Evolutionary conservation across 768 basidiomycete species (phyloP).

Genomic region (Serendipita vermifera): DNA sequence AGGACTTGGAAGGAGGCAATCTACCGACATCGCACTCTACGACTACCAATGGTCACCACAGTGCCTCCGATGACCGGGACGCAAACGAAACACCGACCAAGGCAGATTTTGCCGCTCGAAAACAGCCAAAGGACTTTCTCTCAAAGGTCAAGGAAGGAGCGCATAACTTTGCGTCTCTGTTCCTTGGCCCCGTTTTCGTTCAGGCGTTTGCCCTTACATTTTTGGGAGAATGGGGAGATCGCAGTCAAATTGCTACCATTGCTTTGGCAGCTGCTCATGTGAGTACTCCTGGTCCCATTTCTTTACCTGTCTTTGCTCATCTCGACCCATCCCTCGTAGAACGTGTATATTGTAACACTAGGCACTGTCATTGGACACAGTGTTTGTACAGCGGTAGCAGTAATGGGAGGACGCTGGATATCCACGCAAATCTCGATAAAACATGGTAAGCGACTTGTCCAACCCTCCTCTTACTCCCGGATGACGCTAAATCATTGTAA

Average conservation of each 20-base stretch:
- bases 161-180: constrained; percentile 67
- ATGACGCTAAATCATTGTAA: neutral
- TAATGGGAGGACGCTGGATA: constrained; percentile 84
- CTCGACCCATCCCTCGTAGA: constrained; percentile 35
- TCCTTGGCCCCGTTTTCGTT: constrained; percentile 87
- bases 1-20: too few relatives aligned
- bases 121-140: constrained; percentile 12
- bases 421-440: constrained; percentile 94
- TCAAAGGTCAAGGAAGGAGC: constrained; percentile 42
- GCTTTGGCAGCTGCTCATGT: constrained; percentile 93
- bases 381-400: constrained; percentile 76
- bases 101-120: constrained; percentile 16
- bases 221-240: constrained; percentile 98
- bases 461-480: neutral
- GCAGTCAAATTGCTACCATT: constrained; percentile 95
- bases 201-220: constrained; percentile 93
- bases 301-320: constrained; percentile 7
- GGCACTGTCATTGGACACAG: constrained; percentile 86
- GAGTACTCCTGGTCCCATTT: constrained; percentile 19
- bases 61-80: too few relatives aligned
- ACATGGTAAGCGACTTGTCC: constrained; percentile 58
- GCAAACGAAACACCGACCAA: constrained; percentile 14
- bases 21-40: too few relatives aligned
- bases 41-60: too few relatives aligned
- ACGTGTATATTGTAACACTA: constrained; percentile 77